Base-by-base conservation (phyloP, 2,329 filamentous ascomycete species). In the Anthostomella pinea region DNA sequence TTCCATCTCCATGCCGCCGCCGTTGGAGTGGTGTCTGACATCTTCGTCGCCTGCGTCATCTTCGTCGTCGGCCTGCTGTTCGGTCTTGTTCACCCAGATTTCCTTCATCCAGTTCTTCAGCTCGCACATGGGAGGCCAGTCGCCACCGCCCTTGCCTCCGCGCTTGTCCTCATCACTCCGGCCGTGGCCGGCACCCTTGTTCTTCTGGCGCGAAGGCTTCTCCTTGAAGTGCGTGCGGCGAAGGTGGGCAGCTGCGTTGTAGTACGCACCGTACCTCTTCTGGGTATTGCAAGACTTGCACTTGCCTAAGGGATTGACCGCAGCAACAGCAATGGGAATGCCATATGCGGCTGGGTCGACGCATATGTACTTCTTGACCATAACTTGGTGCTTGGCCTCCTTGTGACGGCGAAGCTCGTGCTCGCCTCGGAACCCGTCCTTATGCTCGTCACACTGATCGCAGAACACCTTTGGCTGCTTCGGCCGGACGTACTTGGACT, bases 171-270 rank as follows among this genome's bases (percentile, higher is more conserved):
- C 66, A 15, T 63, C 62, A 18, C 53, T 39, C 15, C 45, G 43
- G 42, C 45, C 57, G 18, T 41, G 56, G 23, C 58, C 57, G 23
- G 51, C 56, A 13, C 45, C 52, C 52, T 64, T 68, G 29, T 63
- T 66, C 52, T 69, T 69, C 22, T 64, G 65, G 10, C 74, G 67
- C 6, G 65, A 56, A 2, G 66, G 57, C 62, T 77, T 78, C 34
- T 70, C 83, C 56, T 85, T 86, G 71, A 96, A 97, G 60, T 97
- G 91, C 1, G 85, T 84, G 32, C 91, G 81, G 26, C 90, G 78
- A 7, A 97, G 74, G 59, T 97, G 91, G 1, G 89, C 91, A 0
- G 89, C 89, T 1, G 90, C 91, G 54, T 97, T 97, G 66, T 97
- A 96, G 66, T 96, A 93, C 11, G 86, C 87, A 3, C 85, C 85